phyloP scores from a whole-genome alignment of 805 yeast species.

The Kazachstania africana region DNA sequence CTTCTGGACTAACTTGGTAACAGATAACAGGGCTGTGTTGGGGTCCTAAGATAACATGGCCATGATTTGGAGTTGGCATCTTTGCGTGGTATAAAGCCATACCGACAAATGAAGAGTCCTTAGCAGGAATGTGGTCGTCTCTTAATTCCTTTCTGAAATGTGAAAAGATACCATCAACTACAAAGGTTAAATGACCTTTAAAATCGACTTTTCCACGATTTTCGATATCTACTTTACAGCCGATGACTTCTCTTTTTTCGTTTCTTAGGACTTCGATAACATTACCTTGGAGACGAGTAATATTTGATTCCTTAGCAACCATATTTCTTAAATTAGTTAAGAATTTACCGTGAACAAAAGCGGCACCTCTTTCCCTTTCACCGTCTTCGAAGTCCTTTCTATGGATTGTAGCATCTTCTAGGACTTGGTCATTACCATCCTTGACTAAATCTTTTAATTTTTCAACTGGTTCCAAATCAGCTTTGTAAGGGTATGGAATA shows the following conservation, averaged over 20 bases:
- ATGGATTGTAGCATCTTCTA: conserved; percentile 40
- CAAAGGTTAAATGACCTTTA: conserved; percentile 54
- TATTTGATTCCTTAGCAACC: conserved; percentile 60
- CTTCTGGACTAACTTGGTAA: conserved; percentile 74
- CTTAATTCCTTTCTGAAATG: conserved; percentile 72
- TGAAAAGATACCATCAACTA: conserved; percentile 91
- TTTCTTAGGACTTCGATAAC: conserved; percentile 57
- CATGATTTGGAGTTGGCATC: conserved; percentile 66
- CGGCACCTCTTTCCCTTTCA: conserved; percentile 56
- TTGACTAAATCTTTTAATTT: conserved; percentile 46
- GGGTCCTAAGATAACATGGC: conserved; percentile 78
- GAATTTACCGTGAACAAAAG: conserved; percentile 90
- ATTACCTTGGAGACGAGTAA: conserved; percentile 71
- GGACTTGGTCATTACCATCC: conserved; percentile 45
- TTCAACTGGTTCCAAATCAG: conserved; percentile 32
- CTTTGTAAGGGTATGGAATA: conserved; percentile 64
- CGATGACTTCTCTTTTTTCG: conserved; percentile 45
- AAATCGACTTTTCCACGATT: conserved; percentile 33
- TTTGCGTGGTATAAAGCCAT: conserved; percentile 61
- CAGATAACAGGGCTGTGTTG: conserved; percentile 77
- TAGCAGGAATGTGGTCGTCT: conserved; percentile 47
- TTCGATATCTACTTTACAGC: conserved; percentile 52
- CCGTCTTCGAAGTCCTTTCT: conserved; percentile 45
- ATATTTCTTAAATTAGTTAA: conserved; percentile 61
- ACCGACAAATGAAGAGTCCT: conserved; percentile 82